Percentiles rank a stretch among this genome's conserved stretches.
Conservation (phyloP, 352 stramenopile species). For the Globisporangium solare region DNA sequence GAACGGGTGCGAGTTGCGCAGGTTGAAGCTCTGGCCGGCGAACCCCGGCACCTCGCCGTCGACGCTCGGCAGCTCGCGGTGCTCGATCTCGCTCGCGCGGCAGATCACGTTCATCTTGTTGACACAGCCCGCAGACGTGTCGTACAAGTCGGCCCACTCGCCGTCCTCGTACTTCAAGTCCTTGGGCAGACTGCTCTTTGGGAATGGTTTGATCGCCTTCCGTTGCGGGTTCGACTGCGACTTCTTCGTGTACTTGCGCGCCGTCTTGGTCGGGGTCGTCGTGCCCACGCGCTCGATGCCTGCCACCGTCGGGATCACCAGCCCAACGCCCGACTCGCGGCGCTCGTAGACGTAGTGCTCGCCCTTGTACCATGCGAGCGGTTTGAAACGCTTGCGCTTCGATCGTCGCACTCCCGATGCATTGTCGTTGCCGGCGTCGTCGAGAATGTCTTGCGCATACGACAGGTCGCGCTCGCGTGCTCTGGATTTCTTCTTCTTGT, state of each 20-base stretch:
- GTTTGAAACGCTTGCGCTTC: constrained; percentile 76
- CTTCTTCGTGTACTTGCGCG: constrained; percentile 31
- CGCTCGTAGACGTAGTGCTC: constrained; percentile 85
- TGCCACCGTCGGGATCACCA: constrained; percentile 75
- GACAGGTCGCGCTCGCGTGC: constrained; percentile 23
- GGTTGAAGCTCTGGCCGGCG: constrained; percentile 87
- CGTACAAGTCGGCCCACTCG: constrained; percentile 74
- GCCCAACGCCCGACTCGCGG: constrained; percentile 71
- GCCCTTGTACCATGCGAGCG: constrained; percentile 86
- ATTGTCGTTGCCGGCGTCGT: constrained; percentile 34
- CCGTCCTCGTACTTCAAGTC: constrained; percentile 46
- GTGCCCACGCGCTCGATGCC: constrained; percentile 63
- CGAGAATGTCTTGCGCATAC: constrained; percentile 47
- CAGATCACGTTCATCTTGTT: constrained; percentile 84
- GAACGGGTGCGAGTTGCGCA: constrained; percentile 59
- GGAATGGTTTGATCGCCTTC: constrained; percentile 34
- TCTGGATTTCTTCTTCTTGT: constrained; percentile 14
- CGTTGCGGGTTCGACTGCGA: constrained; percentile 15
- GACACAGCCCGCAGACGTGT: constrained; percentile 42
- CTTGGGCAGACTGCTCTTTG: constrained; percentile 42
- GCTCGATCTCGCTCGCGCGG: constrained; percentile 62
- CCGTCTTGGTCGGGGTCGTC: constrained; percentile 46
- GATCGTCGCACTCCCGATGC: constrained; percentile 57
- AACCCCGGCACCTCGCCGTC: constrained; percentile 48
- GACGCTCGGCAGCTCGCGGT: constrained; percentile 61